phyloP scores from a whole-genome alignment of 768 basidiomycete genomes.

The Termitomyces sp. region DNA sequence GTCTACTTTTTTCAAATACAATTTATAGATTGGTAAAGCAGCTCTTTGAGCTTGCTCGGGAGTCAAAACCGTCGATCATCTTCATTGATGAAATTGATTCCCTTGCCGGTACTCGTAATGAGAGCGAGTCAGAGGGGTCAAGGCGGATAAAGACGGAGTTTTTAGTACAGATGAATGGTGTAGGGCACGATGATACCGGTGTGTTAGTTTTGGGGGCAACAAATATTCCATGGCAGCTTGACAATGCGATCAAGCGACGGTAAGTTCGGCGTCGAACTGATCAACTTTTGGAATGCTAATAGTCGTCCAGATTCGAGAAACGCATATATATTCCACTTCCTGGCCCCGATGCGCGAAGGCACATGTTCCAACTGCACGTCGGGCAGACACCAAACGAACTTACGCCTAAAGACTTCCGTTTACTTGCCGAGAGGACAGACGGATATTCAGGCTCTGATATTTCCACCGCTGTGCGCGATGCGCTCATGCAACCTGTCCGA shows the following conservation, averaged over 20 bases:
- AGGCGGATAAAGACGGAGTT: conserved; percentile 97
- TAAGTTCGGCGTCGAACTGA: conserved; percentile 24
- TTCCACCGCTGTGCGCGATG: conserved; percentile 89
- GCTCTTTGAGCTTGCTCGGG: conserved; percentile 92
- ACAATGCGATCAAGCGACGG: conserved; percentile 96
- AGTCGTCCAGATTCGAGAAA: conserved; percentile 75
- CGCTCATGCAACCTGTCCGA: conserved; percentile 96
- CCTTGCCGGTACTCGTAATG: conserved; percentile 88
- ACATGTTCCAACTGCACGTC: conserved; percentile 97
- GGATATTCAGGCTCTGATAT: conserved; percentile 97
- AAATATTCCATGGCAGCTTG: conserved; percentile 97
- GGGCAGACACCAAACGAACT: conserved; percentile 90
- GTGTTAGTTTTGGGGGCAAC: conserved; percentile 96
- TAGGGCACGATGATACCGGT: conserved; percentile 95
- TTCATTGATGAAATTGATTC: conserved; percentile 99
- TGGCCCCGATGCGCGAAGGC: conserved; percentile 82
- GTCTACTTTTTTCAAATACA: background rate
- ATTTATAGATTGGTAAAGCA: conserved; percentile 81
- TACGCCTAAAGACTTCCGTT: conserved; percentile 68
- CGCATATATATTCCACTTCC: conserved; percentile 98
- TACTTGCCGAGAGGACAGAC: conserved; percentile 81
- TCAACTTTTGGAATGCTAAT: background rate
- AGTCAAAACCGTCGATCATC: conserved; percentile 95
- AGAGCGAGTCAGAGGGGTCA: conserved; percentile 97
- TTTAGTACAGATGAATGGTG: conserved; percentile 97